Percentiles rank a stretch among this genome's conserved stretches.
These are phyloP conservation scores for Crithidia sp. DNA, from an alignment of 208 protist genomes.

Conservation along the genomic window DNA sequence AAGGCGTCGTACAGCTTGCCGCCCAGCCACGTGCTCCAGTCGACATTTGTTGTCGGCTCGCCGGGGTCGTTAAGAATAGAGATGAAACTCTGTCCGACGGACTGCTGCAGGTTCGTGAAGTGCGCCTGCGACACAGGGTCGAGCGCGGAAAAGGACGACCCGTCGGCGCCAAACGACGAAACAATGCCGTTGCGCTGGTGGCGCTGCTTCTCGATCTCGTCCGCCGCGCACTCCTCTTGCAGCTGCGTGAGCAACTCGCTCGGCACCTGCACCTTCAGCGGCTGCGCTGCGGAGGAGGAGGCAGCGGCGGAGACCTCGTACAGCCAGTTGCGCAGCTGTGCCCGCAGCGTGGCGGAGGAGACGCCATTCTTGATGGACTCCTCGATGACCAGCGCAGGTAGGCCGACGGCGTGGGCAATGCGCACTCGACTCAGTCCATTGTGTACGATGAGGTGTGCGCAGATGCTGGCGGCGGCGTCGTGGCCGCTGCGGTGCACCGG, in stretches of 20 bases:
- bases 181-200: conserved; percentile 4
- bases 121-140: conserved; percentile 72
- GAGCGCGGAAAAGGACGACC: conserved; percentile 51
- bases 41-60: conserved; percentile 33
- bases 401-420: conserved; percentile 55
- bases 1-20: conserved; percentile 68
- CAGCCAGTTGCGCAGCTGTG: conserved; percentile 71
- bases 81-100: conserved; percentile 89
- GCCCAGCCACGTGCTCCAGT: conserved; percentile 75
- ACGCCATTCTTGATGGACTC: conserved; percentile 75
- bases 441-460: conserved; percentile 66
- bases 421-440: conserved; percentile 40
- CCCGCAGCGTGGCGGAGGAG: conserved; percentile 62
- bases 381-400: conserved; percentile 77
- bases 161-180: conserved; percentile 27
- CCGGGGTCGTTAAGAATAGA: conserved; percentile 90
- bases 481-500: background rate
- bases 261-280: conserved; percentile 36
- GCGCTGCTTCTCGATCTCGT: conserved; percentile 25
- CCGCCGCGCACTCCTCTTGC: conserved; percentile 44
- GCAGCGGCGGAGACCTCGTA: conserved; percentile 31
- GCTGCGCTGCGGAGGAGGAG: background rate
- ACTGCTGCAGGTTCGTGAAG: conserved; percentile 68
- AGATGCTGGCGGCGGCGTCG: conserved; percentile 69
- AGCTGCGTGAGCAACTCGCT: conserved; percentile 41